Conservation (phyloP, 1,284 basidiomycete species). For the Cutaneotrichosporon sp. region DNA sequence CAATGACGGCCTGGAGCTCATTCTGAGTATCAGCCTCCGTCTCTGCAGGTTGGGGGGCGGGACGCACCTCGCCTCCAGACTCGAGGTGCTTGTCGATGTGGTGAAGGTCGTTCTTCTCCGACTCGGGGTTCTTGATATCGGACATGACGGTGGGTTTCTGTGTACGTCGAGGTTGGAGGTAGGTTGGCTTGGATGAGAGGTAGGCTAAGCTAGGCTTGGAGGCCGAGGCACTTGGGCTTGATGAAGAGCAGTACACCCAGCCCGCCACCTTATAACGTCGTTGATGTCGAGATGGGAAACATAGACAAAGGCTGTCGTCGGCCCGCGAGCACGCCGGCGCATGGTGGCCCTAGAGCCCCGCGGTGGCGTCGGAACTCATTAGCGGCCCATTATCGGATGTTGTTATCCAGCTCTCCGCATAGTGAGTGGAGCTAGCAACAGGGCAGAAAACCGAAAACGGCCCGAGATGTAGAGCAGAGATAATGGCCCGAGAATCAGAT, state of each 20-base stretch:
- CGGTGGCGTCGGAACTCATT: background rate
- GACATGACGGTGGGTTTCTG: background rate
- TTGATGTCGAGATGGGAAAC: background rate
- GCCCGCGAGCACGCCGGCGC: background rate
- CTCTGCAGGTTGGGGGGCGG: background rate
- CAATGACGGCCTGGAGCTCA: conserved; percentile 27
- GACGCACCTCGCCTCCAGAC: background rate
- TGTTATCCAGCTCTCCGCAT: background rate
- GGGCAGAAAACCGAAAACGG: background rate
- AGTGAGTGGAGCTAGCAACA: background rate
- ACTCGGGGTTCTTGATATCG: background rate
- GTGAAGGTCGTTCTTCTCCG: background rate
- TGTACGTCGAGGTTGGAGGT: background rate
- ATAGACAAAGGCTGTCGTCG: background rate
- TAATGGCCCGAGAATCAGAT: background rate
- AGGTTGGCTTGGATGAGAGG: background rate
- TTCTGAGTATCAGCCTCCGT: conserved; percentile 12
- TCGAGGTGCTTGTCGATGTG: background rate
- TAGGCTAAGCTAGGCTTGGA: background rate
- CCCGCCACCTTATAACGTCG: background rate
- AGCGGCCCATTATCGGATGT: background rate
- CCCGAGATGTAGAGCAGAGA: background rate
- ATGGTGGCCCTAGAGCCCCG: background rate
- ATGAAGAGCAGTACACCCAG: background rate
- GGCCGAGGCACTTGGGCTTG: background rate